phyloP scores from a whole-genome alignment of 108 stramenopile species.

The Pseudonitzschia pungens region DNA sequence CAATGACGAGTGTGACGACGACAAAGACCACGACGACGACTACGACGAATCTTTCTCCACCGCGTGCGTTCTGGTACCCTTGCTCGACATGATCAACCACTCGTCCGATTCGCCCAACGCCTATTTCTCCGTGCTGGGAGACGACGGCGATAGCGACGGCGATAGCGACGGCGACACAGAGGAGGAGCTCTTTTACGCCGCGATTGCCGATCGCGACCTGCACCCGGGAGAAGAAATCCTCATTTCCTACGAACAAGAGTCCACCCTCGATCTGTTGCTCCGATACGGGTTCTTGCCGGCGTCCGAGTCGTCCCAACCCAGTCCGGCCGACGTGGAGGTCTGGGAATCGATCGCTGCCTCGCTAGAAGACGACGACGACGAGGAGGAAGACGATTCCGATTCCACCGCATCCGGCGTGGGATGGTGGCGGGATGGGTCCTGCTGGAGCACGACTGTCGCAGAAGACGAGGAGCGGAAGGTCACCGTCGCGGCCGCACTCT shows the following conservation, averaged over 20 bases:
- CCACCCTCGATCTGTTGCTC: slow-evolving; percentile 30
- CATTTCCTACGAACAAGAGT: slow-evolving; percentile 35
- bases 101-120: slow-evolving; percentile 17
- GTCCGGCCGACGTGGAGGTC: slow-evolving; percentile 1
- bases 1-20: not conserved
- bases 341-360: not conserved
- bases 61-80: slow-evolving; percentile 23
- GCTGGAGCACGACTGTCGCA: slow-evolving; percentile 7
- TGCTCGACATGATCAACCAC: slow-evolving; percentile 47
- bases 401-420: not conserved
- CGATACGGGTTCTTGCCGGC: slow-evolving; percentile 38
- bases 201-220: slow-evolving; percentile 33
- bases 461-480: not conserved
- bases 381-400: not conserved
- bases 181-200: slow-evolving; percentile 23
- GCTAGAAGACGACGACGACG: too few relatives aligned
- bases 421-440: not conserved
- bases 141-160: slow-evolving; percentile 19
- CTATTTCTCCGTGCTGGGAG: slow-evolving; percentile 29
- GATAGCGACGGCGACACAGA: not conserved
- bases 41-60: not conserved
- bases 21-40: not conserved
- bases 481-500: not conserved
- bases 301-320: slow-evolving; percentile 7
- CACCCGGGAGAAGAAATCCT: slow-evolving; percentile 25